Base-by-base conservation (phyloP, 83 land plant species). In the Larix sibirica region DNA sequence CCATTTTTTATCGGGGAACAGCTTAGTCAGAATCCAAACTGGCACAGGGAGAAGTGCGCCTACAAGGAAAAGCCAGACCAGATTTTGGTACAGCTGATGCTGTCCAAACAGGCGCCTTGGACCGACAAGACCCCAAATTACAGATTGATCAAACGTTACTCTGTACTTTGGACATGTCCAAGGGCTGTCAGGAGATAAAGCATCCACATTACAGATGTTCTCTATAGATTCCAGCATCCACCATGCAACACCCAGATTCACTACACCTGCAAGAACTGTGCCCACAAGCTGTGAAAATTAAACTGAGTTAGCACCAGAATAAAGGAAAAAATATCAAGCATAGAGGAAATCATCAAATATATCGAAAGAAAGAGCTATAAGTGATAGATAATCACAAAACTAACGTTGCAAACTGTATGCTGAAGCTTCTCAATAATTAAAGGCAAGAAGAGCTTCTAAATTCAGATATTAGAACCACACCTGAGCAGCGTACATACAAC, bases 131-230 rank as follows among this genome's bases (percentile, higher is more conserved):
- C 94, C 94, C 94, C 94, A 92, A n/a, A 92, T 88, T 0, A 90
- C 90, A 14, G 94, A 90, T 13, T 84, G 84, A 81, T 90, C 92
- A 81, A 88, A 90, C 1, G 92, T 90, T 6, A 89, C 92, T 16
- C 89, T 81, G 83, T 83, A 90, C 50, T 92, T 90, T 9, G 95
- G 95, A 83, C 95, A 92, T 38, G 91, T 90, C 95, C 95, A 92
- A 14, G 91, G 91, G 84, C 95, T 92, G 33, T 90, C 89, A 13
- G 85, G 85, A 62, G 85, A 85, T 0, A 88, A 65, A 20, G 79
- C 65, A 60, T 90, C 91, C 0, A 81, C 79, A 50, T 92, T 88
- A 79, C 95, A 92, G 17, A 92, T 90, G 86, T 92, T 84, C 18
- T 92, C 91, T 14, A 92, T 85, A 77, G 76, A 83, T 18, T 80